These are phyloP conservation scores for Asterella californica DNA, from an alignment of 225 moss, liverwort and hornwort genomes.

Conservation along the genomic window DNA sequence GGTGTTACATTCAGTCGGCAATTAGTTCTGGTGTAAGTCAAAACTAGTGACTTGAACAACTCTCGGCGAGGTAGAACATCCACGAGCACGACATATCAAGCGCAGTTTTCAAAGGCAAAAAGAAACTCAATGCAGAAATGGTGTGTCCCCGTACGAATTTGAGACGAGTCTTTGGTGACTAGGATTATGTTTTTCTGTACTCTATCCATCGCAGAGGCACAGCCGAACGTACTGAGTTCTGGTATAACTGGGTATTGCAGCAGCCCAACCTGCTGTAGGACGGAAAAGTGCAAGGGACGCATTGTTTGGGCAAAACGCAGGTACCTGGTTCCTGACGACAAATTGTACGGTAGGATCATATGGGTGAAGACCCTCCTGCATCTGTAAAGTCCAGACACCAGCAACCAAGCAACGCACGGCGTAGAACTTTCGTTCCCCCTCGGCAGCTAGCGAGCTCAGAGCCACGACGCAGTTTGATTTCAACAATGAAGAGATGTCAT, in stretches of 20 bases:
- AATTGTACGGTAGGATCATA: conserved; percentile 29
- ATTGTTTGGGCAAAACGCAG: not conserved
- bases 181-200: not conserved
- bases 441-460: conserved; percentile 17
- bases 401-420: conserved; percentile 21
- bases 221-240: not conserved
- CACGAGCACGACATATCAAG: too few relatives aligned
- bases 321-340: conserved; percentile 26
- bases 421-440: conserved; percentile 17
- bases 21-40: not conserved
- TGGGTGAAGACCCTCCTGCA: conserved; percentile 25
- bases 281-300: not conserved
- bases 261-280: not conserved
- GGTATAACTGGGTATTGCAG: not conserved
- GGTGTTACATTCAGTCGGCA: too few relatives aligned
- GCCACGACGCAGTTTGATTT: conserved; percentile 29
- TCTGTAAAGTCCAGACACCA: conserved; percentile 26
- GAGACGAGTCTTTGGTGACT: not conserved
- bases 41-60: too few relatives aligned
- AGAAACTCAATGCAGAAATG: not conserved
- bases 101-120: too few relatives aligned
- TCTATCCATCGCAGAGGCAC: not conserved
- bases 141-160: not conserved
- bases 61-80: too few relatives aligned
- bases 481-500: not conserved